Evolutionary conservation across 768 basidiomycete genomes (phyloP), one percentile per base, ranked within the genome.

Genomic region (Sarcodon aspratus): DNA sequence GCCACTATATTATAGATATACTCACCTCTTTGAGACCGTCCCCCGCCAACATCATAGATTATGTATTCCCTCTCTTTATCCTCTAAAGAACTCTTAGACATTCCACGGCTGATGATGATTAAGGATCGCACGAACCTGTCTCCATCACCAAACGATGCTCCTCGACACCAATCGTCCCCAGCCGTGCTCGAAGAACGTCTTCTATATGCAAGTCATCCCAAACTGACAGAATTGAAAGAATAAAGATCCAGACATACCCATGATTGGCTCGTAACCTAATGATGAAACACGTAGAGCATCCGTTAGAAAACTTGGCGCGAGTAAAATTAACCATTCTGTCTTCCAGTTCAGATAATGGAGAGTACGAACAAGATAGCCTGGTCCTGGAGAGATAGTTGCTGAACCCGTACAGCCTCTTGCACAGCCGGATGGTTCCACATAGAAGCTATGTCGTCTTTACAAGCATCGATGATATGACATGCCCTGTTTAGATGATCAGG

Each of bases 41-140:
- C 71, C 1, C 81, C 83, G 18, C 80, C 79, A 13, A 84, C 76
- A 52, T 85, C 82, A 56, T 81, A 83, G 36, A 84, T 74, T 7
- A 74, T 68, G 80, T 81, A 84, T 15, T 73, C 60, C 45, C 69
- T 70, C 0, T 71, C 66, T 10, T 51, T 21, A 27, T 64, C 59
- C 13, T 56, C 50, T 15, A 48, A 54, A 48, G 36, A 6, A 46
- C 3, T 10, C 1, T 9, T 4, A 8, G 7, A 15, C 31, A 45
- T 15, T 7, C 10, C 9, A 45, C 46, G 27, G 36, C 37, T n/a
- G 18, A 48, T 17, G 36, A 17, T 40, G 8, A 9, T 21, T 32
- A 44, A 35, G 10, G 13, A 2, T 27, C 21, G 36, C 38, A 59
- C 57, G 33, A 47, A 61, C 72, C 60, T 15, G 61, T 59, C 58